Conservation (phyloP, 2,329 filamentous ascomycete genomes). For the Hymenoscyphus fructigenus region DNA sequence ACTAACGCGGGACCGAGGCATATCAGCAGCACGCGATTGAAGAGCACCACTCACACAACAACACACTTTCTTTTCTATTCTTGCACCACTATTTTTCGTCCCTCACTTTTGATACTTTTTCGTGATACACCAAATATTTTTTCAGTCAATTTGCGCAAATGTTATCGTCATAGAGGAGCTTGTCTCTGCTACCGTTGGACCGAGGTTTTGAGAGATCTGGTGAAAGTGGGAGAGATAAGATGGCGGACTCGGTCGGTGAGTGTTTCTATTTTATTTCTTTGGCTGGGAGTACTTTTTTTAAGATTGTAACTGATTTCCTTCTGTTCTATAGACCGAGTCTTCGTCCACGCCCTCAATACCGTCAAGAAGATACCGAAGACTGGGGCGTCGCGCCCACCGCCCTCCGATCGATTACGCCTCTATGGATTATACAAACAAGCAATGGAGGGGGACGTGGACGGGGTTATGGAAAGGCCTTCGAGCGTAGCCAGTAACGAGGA, state of each 20-base stretch:
- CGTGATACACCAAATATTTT: neutral
- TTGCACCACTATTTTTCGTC: neutral
- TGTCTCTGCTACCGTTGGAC: constrained; percentile 1
- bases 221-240: constrained; percentile 32
- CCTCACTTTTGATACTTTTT: neutral
- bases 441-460: constrained; percentile 96
- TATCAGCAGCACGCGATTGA: constrained; percentile 12
- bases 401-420: constrained; percentile 79
- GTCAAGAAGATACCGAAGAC: constrained; percentile 97
- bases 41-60: neutral
- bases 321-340: constrained; percentile 75
- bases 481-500: constrained; percentile 55
- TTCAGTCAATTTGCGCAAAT: constrained; percentile 7
- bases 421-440: constrained; percentile 99
- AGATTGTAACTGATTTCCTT: neutral
- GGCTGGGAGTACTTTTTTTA: neutral
- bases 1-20: constrained; percentile 12
- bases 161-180: constrained; percentile 5
- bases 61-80: constrained; percentile 5
- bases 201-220: neutral
- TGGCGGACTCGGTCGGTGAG: constrained; percentile 55
- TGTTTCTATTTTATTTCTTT: constrained; percentile 9
- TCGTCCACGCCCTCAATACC: constrained; percentile 97
- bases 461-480: constrained; percentile 82
- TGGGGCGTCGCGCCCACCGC: constrained; percentile 83